Base-by-base conservation (phyloP, 352 stramenopile species). In the Thraustochytrium sp. region DNA sequence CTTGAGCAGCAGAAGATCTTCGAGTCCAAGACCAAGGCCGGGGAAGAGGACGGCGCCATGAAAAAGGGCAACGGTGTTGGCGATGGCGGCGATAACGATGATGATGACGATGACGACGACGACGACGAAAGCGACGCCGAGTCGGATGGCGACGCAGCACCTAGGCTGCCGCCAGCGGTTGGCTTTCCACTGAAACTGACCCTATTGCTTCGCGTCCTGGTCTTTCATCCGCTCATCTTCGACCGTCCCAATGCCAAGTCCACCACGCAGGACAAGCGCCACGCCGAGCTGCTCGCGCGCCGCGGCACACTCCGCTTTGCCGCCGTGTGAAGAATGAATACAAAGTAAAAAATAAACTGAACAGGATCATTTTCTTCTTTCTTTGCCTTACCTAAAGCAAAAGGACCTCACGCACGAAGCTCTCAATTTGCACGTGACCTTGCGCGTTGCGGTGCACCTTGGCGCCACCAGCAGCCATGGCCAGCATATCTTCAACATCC, bases 51-150 rank as follows among this genome's bases (percentile, higher is more conserved):
- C n/a, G n/a, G n/a, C n/a, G n/a, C n/a, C n/a, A n/a, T n/a, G n/a
- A n/a, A 8, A 3, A 29, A 64, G n/a, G 31, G 23, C 11, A 34
- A 34, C 2, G 40, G 18, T 18, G 23, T 13, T n/a, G 26, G 51
- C 26, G 40, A 53, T 48, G 16, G 42, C 29, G 68, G 76, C 34
- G 76, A 26, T 21, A 64, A 26, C 46, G 53, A 34, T 26, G 68
- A 80, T 13, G 46, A 72, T 44, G 68, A 80, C 51, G 49, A 80
- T 16, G 68, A 59, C 23, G 63, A 75, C 26, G 54, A 63, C 5
- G 36, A n/a, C n/a, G 63, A 64, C 29, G 55, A 38, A 3, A 42
- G n/a, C n/a, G n/a, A n/a, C n/a, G n/a, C n/a, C n/a, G n/a, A n/a
- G n/a, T n/a, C n/a, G n/a, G n/a, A n/a, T n/a, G n/a, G n/a, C n/a